A percentile compares a stretch with the other conserved stretches of the same genome.
Conservation (phyloP, 805 yeast species). For the Candida glaebosa region DNA sequence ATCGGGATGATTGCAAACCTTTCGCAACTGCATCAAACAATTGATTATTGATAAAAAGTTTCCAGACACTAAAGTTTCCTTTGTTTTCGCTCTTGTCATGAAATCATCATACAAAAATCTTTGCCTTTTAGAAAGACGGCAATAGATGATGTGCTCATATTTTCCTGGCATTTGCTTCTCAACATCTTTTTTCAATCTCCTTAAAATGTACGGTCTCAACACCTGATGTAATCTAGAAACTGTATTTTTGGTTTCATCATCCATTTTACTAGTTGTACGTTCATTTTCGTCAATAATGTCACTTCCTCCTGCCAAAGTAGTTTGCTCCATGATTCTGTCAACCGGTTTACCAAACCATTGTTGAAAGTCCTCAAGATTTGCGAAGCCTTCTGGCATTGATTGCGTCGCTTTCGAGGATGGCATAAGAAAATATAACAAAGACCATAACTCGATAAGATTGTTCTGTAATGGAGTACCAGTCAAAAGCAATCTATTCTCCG, state of each 20-base stretch:
- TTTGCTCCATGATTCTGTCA: constrained; percentile 80
- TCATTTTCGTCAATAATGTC: constrained; percentile 44
- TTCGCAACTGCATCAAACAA: constrained; percentile 95
- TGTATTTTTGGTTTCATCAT: constrained; percentile 77
- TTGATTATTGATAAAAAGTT: constrained; percentile 92
- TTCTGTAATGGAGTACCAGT: constrained; percentile 98
- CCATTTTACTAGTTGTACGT: constrained; percentile 41
- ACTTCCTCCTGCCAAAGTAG: constrained; percentile 40
- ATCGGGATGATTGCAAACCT: constrained; percentile 96
- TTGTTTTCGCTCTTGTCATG: constrained; percentile 94
- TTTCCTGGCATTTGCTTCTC: constrained; percentile 99
- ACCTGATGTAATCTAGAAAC: constrained; percentile 90
- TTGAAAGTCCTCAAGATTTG: constrained; percentile 91
- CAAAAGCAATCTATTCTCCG: constrained; percentile 78
- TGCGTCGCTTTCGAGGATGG: constrained; percentile 74
- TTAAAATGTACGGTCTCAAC: constrained; percentile 82
- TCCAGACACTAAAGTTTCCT: constrained; percentile 89
- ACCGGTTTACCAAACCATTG: constrained; percentile 99
- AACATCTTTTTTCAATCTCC: constrained; percentile 93
- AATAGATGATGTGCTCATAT: constrained; percentile 90
- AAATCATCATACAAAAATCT: constrained; percentile 91
- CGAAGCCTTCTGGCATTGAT: constrained; percentile 92
- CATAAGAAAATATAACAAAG: constrained; percentile 90
- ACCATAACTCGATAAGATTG: constrained; percentile 94
- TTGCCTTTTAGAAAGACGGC: constrained; percentile 90